Percentiles rank a stretch among this genome's conserved stretches.
phyloP scores from a whole-genome alignment of 805 yeast species.

The Lachancea quebecensis region DNA sequence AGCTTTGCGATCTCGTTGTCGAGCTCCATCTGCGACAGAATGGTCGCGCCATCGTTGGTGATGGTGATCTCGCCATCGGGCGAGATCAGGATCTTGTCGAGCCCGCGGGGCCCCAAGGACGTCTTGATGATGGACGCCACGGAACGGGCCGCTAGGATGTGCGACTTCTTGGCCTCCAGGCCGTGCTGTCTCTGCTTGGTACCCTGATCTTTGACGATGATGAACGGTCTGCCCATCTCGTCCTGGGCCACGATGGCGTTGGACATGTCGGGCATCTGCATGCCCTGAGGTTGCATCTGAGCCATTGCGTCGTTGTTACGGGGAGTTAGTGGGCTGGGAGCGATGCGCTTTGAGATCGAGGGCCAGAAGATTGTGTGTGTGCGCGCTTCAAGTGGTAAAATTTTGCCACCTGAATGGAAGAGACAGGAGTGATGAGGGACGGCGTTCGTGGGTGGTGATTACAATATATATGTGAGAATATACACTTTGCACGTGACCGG shows the following conservation, averaged over 20 bases:
- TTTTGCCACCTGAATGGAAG: neutral
- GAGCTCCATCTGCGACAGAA: constrained; percentile 89
- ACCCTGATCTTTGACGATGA: constrained; percentile 86
- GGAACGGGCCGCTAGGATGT: constrained; percentile 89
- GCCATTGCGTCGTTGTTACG: constrained; percentile 19
- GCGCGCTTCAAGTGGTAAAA: neutral
- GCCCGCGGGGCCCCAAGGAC: constrained; percentile 96
- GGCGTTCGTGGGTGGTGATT: neutral
- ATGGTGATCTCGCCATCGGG: constrained; percentile 98
- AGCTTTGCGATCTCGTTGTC: constrained; percentile 95
- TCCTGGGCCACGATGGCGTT: constrained; percentile 99
- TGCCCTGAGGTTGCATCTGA: constrained; percentile 28
- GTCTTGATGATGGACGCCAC: constrained; percentile 90
- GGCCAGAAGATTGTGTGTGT: neutral
- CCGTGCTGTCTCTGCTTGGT: constrained; percentile 63
- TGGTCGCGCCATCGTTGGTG: constrained; percentile 98
- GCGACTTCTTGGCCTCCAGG: constrained; percentile 72
- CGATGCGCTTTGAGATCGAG: neutral
- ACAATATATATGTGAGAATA: neutral
- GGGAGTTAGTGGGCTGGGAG: neutral
- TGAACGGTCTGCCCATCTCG: constrained; percentile 98
- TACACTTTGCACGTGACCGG: neutral
- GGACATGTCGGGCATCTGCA: constrained; percentile 80
- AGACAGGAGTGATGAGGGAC: neutral
- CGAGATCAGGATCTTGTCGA: constrained; percentile 88